phyloP scores from a whole-genome alignment of 306 rosid species.

The Dryas drummondii region DNA sequence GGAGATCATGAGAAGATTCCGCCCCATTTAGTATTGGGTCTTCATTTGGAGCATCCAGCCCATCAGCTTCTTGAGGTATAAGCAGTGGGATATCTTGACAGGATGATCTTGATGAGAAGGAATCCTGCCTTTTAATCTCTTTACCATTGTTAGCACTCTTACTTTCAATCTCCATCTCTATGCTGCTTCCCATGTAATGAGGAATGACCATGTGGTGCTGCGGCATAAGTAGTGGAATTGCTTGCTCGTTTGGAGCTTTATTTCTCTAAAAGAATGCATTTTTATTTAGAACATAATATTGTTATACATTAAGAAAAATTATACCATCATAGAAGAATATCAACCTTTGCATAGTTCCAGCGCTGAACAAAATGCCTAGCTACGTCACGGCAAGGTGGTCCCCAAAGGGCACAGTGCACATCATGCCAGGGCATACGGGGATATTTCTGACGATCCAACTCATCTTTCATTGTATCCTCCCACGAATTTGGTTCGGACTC shows the following conservation, averaged over 20 bases:
- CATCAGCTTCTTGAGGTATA: constrained; percentile 68
- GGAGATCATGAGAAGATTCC: constrained; percentile 23
- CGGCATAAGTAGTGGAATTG: constrained; percentile 97
- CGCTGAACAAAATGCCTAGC: constrained; percentile 99
- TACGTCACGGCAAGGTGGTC: constrained; percentile 96
- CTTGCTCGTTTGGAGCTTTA: constrained; percentile 93
- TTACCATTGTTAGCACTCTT: constrained; percentile 29
- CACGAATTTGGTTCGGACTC: constrained; percentile 99
- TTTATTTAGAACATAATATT: constrained; percentile 27
- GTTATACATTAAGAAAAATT: constrained; percentile 17
- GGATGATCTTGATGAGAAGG: constrained; percentile 62
- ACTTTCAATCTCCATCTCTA: constrained; percentile 50
- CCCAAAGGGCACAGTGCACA: constrained; percentile 98
- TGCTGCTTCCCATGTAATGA: constrained; percentile 78
- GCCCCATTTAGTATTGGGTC: constrained; percentile 27
- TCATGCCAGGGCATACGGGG: constrained; percentile 99
- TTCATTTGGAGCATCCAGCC: constrained; percentile 42
- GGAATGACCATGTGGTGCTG: constrained; percentile 99
- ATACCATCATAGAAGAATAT: constrained; percentile 8
- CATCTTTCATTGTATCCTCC: constrained; percentile 98
- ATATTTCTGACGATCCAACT: constrained; percentile 78
- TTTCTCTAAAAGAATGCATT: constrained; percentile 58
- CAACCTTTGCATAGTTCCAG: constrained; percentile 98
- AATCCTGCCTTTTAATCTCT: constrained; percentile 52
- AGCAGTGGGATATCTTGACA: constrained; percentile 89